phyloP scores from a whole-genome alignment of 495 filamentous ascomycete species.

The Penicillium argentinense region DNA sequence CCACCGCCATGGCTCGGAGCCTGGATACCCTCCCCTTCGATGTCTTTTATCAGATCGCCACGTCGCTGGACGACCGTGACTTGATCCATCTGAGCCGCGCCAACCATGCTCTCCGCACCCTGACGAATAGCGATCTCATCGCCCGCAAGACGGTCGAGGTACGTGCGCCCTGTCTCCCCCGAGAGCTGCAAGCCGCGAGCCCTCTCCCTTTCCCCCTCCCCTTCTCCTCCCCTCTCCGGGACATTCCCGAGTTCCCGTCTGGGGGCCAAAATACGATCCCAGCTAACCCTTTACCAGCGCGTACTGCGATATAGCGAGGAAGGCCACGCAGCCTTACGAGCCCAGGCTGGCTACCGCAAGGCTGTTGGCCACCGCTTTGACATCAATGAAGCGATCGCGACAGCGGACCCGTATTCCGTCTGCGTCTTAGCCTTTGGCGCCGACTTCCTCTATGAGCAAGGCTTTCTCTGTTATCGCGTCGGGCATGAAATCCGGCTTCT shows the following conservation, averaged over 20 bases:
- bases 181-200: too few species aligned
- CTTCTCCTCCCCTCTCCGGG: constrained; percentile 2
- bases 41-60: constrained; percentile 57
- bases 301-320: constrained; percentile 58
- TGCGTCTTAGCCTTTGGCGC: constrained; percentile 59
- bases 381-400: constrained; percentile 60
- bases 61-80: constrained; percentile 43
- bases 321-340: constrained; percentile 47
- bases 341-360: constrained; percentile 48
- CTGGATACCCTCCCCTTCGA: constrained; percentile 60
- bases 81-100: constrained; percentile 46
- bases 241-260: too few species aligned
- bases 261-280: background rate
- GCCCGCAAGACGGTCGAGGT: constrained; percentile 62
- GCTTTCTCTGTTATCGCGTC: constrained; percentile 61
- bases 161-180: too few species aligned
- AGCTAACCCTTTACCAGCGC: constrained; percentile 34
- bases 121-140: constrained; percentile 61
- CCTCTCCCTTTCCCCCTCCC: constrained; percentile 1
- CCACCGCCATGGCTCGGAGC: too few species aligned
- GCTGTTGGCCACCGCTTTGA: constrained; percentile 61
- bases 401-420: constrained; percentile 60
- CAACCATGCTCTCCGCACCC: constrained; percentile 51
- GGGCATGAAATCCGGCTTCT: constrained; percentile 61
- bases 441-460: constrained; percentile 62